Conservation (phyloP, 257 asterid species). For the Rauvolfia tetraphylla region DNA sequence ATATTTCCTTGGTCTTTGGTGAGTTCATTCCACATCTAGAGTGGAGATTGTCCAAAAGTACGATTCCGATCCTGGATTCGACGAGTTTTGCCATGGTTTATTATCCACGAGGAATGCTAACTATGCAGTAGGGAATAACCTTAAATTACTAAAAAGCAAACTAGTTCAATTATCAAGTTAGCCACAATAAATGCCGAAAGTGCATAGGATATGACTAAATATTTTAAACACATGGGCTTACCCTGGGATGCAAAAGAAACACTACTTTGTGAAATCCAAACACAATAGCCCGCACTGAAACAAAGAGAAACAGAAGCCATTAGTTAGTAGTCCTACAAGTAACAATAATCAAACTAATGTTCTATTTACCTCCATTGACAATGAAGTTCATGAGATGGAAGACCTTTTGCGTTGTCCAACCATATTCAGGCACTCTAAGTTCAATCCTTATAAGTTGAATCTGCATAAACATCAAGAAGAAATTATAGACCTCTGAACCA, state of each 20-base stretch:
- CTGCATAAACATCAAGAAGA: conserved; percentile 41
- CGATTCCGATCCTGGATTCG: no score
- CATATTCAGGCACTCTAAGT: conserved; percentile 89
- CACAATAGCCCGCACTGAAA: conserved; percentile 81
- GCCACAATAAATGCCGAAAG: neutral
- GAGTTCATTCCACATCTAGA: no score
- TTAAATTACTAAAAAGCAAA: neutral
- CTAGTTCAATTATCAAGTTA: neutral
- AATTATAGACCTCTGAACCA: neutral
- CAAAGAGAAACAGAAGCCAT: conserved; percentile 13
- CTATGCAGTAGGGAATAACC: neutral
- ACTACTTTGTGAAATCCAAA: conserved; percentile 78
- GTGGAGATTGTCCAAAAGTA: no score
- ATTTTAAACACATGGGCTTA: conserved; percentile 4
- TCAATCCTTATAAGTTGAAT: conserved; percentile 85
- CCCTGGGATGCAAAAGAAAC: conserved; percentile 87
- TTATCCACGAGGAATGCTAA: neutral
- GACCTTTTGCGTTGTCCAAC: conserved; percentile 98
- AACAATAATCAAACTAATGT: conserved; percentile 13
- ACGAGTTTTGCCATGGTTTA: no score
- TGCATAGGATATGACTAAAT: neutral
- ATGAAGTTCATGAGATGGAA: conserved; percentile 96
- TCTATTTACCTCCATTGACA: conserved; percentile 84
- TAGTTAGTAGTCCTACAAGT: conserved; percentile 7
- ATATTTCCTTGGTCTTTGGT: no score